A percentile compares a stretch with the other conserved stretches of the same genome.
These are phyloP conservation scores for Sporothrix mexicana DNA, from an alignment of 2,329 filamentous ascomycete genomes.

Conservation along the genomic window DNA sequence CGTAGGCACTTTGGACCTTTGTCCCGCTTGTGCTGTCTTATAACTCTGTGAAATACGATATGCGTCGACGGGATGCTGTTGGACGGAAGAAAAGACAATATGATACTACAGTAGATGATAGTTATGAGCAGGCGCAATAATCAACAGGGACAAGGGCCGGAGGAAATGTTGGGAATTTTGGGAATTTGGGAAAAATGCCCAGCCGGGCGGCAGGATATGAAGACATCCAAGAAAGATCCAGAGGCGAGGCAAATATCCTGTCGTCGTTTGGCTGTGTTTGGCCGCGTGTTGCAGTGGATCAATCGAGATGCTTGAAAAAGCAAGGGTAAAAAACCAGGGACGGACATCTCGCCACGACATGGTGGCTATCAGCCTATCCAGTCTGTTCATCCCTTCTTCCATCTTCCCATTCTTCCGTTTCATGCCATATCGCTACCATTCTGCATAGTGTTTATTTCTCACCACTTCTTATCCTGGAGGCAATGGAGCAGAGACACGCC, in stretches of 20 bases:
- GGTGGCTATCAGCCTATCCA: background rate
- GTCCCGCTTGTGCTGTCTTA: background rate
- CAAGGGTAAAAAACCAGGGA: slow-evolving; percentile 11
- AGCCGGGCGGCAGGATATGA: slow-evolving; percentile 5
- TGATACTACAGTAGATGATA: background rate
- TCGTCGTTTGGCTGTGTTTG: background rate
- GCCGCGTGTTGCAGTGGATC: background rate
- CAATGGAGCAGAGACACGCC: background rate
- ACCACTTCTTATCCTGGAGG: background rate
- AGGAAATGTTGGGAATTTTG: too few species aligned
- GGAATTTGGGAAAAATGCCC: background rate
- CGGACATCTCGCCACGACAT: background rate
- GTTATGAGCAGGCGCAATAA: too few species aligned
- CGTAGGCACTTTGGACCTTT: slow-evolving; percentile 1
- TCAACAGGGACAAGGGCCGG: slow-evolving; percentile 9
- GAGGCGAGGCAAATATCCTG: background rate
- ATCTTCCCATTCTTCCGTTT: background rate
- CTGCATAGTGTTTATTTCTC: background rate
- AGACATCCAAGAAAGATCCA: background rate
- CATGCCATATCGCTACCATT: background rate
- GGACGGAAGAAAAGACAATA: background rate
- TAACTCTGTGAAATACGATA: background rate
- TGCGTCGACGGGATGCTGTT: background rate
- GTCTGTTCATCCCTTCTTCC: background rate
- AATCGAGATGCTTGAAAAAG: background rate